phyloP scores from a whole-genome alignment of 805 yeast species.

The Candida bentonensis region DNA sequence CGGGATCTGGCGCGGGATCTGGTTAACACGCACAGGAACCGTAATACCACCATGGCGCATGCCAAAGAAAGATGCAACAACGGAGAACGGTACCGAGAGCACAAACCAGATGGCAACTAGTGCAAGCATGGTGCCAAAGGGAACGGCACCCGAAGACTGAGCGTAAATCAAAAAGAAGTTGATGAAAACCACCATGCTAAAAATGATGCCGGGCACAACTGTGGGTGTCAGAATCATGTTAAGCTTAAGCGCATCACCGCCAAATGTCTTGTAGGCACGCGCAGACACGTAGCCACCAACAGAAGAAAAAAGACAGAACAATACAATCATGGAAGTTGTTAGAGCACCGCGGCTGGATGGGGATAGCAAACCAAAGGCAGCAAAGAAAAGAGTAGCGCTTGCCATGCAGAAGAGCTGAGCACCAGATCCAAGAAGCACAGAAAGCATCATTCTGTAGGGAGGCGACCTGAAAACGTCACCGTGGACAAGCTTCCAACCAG shows the following conservation, averaged over 20 bases:
- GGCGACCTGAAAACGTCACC: slow-evolving; percentile 94
- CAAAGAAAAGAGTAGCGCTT: slow-evolving; percentile 59
- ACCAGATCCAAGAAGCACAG: slow-evolving; percentile 82
- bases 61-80: slow-evolving; percentile 70
- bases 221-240: slow-evolving; percentile 74
- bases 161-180: slow-evolving; percentile 71
- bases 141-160: slow-evolving; percentile 87
- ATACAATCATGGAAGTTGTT: slow-evolving; percentile 74
- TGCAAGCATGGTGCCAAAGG: slow-evolving; percentile 76
- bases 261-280: slow-evolving; percentile 71
- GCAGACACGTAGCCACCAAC: slow-evolving; percentile 84
- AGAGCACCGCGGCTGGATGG: slow-evolving; percentile 93
- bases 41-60: slow-evolving; percentile 42
- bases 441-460: slow-evolving; percentile 47
- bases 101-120: slow-evolving; percentile 74
- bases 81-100: slow-evolving; percentile 72
- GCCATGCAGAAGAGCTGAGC: slow-evolving; percentile 70
- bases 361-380: slow-evolving; percentile 76
- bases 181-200: slow-evolving; percentile 48
- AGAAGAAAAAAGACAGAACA: slow-evolving; percentile 68
- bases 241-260: slow-evolving; percentile 82
- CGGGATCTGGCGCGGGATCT: slow-evolving; percentile 94
- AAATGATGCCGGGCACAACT: slow-evolving; percentile 69
- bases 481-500: slow-evolving; percentile 93
- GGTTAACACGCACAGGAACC: slow-evolving; percentile 83